Percentiles rank a stretch among this genome's conserved stretches.
Evolutionary conservation across 371 early-diverging fungal species (phyloP).

Genomic region (Syncephalastrum racemosum): DNA sequence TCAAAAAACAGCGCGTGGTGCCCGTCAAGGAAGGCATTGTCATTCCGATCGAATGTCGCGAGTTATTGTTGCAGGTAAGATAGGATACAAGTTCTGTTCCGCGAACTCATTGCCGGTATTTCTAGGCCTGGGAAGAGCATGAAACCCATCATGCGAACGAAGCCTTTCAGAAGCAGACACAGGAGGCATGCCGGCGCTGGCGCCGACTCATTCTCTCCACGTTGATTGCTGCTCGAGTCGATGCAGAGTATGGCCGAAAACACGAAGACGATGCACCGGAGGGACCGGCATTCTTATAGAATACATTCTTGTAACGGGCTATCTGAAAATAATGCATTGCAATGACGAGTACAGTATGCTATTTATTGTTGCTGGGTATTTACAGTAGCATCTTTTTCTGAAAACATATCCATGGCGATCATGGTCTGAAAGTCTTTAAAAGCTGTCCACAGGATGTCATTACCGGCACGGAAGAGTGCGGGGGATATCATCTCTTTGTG

Average conservation of each 20-base stretch:
- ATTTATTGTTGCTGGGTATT: too few relatives aligned
- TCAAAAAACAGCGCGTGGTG: conserved; percentile 58
- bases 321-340: too few relatives aligned
- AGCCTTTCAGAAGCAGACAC: conserved; percentile 47
- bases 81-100: neutral
- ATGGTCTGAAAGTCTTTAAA: too few relatives aligned
- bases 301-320: too few relatives aligned
- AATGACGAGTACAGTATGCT: too few relatives aligned
- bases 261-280: neutral
- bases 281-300: too few relatives aligned
- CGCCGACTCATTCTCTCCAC: conserved; percentile 56
- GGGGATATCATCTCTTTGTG: too few relatives aligned
- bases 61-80: conserved; percentile 62
- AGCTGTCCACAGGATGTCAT: too few relatives aligned
- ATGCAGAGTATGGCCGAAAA: conserved; percentile 48
- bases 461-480: too few relatives aligned
- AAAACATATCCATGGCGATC: too few relatives aligned
- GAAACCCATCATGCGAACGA: conserved; percentile 41
- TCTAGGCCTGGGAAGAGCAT: conserved; percentile 53
- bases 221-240: conserved; percentile 52
- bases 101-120: neutral
- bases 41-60: conserved; percentile 59
- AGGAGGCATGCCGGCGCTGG: conserved; percentile 60
- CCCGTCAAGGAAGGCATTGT: conserved; percentile 79
- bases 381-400: too few relatives aligned